A percentile compares a stretch with the other conserved stretches of the same genome.
Conservation (phyloP, 257 asterid genomes). For the Nicotiana benthamiana region DNA sequence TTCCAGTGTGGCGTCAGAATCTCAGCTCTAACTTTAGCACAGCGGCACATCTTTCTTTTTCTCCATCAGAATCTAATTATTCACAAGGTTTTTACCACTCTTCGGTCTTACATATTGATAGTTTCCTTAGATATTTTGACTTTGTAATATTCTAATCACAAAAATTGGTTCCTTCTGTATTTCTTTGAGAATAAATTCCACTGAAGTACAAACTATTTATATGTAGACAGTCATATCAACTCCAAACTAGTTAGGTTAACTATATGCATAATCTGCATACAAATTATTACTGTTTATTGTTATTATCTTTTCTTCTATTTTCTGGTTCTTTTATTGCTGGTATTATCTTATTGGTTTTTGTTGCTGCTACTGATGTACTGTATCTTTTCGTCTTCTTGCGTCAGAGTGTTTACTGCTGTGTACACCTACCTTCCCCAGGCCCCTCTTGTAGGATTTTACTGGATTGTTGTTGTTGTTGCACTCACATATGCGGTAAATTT, state of each 20-base stretch:
- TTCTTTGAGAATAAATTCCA: not conserved
- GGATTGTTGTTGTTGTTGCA: no score
- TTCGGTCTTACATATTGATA: not conserved
- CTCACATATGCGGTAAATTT: not conserved
- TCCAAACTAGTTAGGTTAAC: not conserved
- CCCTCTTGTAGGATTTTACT: no score
- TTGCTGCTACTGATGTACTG: no score
- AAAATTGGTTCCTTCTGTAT: not conserved
- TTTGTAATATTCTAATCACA: not conserved
- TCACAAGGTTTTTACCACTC: not conserved
- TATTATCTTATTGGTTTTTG: no score
- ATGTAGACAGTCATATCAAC: not conserved
- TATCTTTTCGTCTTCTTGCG: no score
- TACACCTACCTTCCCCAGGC: no score
- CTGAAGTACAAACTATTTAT: not conserved
- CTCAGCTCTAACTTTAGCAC: not conserved
- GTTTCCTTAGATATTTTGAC: not conserved
- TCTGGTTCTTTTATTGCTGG: no score
- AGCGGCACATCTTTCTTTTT: not conserved
- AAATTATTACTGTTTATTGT: no score
- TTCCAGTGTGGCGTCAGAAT: not conserved
- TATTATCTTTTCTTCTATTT: no score
- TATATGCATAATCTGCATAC: not conserved
- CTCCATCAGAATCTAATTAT: not conserved
- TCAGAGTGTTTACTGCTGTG: no score